Percentiles rank a stretch among this genome's conserved stretches.
Evolutionary conservation across 495 filamentous ascomycete genomes (phyloP).

Genomic region (Cryomyces antarcticus): DNA sequence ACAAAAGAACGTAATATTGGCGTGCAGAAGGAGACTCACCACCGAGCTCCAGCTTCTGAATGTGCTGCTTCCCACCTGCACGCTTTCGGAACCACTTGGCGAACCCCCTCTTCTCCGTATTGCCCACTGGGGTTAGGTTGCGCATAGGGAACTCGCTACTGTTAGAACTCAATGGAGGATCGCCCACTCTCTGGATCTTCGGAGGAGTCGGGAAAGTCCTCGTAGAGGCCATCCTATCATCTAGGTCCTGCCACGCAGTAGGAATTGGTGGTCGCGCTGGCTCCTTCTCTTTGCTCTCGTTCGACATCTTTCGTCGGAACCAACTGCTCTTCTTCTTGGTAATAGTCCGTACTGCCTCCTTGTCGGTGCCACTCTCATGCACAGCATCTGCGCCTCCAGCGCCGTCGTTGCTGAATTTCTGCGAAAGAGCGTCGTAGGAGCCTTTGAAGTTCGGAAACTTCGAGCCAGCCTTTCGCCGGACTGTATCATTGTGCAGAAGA

Average conservation of each 20-base stretch:
- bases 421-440: constrained; percentile 2
- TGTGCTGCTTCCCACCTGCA: too few relatives aligned
- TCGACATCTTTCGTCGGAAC: constrained; percentile 14
- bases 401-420: constrained; percentile 2
- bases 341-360: constrained; percentile 1
- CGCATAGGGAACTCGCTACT: too few relatives aligned
- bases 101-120: too few relatives aligned
- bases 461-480: too few relatives aligned
- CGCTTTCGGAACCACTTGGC: too few relatives aligned
- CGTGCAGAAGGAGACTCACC: constrained; percentile 4
- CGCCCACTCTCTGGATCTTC: background rate
- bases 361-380: constrained; percentile 2
- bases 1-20: background rate
- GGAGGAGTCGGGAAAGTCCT: background rate
- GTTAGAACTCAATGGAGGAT: too few relatives aligned
- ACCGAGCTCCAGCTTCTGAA: too few relatives aligned
- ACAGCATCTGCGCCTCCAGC: constrained; percentile 3
- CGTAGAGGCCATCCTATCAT: constrained; percentile 9
- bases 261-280: constrained; percentile 5
- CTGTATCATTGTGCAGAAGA: too few relatives aligned
- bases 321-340: constrained; percentile 18
- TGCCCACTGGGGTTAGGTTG: too few relatives aligned
- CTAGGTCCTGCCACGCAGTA: constrained; percentile 8
- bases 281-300: background rate
- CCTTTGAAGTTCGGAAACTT: constrained; percentile 3